phyloP scores from a whole-genome alignment of 495 filamentous ascomycete genomes.

The Amphirosellinia nigrospora region DNA sequence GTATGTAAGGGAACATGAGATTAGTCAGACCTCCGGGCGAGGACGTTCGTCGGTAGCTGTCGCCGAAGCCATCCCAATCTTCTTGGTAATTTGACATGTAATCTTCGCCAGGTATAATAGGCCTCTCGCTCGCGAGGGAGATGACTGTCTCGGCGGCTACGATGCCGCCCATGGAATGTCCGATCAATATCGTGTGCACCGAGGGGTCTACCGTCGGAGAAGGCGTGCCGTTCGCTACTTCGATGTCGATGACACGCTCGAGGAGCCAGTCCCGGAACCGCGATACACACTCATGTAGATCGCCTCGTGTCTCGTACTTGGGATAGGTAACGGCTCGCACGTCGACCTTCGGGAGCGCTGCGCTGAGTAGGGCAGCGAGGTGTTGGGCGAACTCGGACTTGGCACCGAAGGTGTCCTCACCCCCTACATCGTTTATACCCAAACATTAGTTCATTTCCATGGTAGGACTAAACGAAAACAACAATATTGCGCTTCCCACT shows the following conservation, averaged over 20 bases:
- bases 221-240: constrained; percentile 80
- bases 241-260: constrained; percentile 91
- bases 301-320: constrained; percentile 89
- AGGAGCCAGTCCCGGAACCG: constrained; percentile 91
- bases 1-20: constrained; percentile 74
- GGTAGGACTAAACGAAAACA: background rate
- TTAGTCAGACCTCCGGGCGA: constrained; percentile 41
- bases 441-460: constrained; percentile 4
- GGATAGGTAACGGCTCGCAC: constrained; percentile 80
- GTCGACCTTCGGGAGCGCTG: constrained; percentile 74
- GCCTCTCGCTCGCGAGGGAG: constrained; percentile 68
- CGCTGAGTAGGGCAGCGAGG: constrained; percentile 70
- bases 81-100: constrained; percentile 20
- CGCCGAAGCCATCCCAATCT: background rate
- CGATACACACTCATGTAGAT: constrained; percentile 78
- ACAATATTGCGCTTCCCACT: background rate
- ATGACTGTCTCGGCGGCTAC: constrained; percentile 89
- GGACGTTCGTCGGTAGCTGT: constrained; percentile 16
- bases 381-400: constrained; percentile 72
- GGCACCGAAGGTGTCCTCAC: constrained; percentile 81
- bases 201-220: constrained; percentile 89
- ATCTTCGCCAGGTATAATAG: constrained; percentile 52
- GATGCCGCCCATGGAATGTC: constrained; percentile 97
- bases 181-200: constrained; percentile 82
- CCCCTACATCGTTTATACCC: constrained; percentile 62